Evolutionary conservation across 345 rosid species (phyloP).

Genomic region (Toxicodendron radicans): DNA sequence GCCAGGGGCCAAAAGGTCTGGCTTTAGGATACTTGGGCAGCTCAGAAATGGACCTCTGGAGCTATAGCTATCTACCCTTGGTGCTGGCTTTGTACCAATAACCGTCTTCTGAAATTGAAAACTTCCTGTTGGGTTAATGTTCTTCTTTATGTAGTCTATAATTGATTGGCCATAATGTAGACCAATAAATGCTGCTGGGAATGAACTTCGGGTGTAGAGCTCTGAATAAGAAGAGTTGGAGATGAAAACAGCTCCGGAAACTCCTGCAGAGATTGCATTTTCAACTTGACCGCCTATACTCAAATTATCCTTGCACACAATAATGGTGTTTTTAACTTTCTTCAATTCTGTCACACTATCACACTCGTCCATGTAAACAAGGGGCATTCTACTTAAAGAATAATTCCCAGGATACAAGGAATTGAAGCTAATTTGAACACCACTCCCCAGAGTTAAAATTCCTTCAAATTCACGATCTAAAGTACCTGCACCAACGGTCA

Average conservation of each 20-base stretch:
- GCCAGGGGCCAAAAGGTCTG: conserved; percentile 52
- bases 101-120: conserved; percentile 35
- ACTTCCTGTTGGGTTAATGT: conserved; percentile 28
- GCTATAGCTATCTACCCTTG: conserved; percentile 41
- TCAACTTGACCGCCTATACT: conserved; percentile 28
- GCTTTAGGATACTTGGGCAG: conserved; percentile 37
- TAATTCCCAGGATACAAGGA: conserved; percentile 41
- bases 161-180: conserved; percentile 26
- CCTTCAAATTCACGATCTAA: conserved; percentile 38
- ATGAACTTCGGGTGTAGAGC: conserved; percentile 24
- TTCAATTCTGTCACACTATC: conserved; percentile 27
- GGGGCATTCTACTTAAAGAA: conserved; percentile 11
- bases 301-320: conserved; percentile 35
- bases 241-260: conserved; percentile 40
- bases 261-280: conserved; percentile 29
- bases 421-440: conserved; percentile 22
- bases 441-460: conserved; percentile 32
- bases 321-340: conserved; percentile 23
- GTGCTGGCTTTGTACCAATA: conserved; percentile 40
- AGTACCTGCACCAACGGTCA: conserved; percentile 42
- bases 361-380: conserved; percentile 40
- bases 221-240: conserved; percentile 18
- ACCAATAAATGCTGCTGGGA: conserved; percentile 38
- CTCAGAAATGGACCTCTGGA: conserved; percentile 46
- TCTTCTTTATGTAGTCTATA: conserved; percentile 28